Conservation (phyloP, 352 stramenopile genomes). For the Albugo candida region DNA sequence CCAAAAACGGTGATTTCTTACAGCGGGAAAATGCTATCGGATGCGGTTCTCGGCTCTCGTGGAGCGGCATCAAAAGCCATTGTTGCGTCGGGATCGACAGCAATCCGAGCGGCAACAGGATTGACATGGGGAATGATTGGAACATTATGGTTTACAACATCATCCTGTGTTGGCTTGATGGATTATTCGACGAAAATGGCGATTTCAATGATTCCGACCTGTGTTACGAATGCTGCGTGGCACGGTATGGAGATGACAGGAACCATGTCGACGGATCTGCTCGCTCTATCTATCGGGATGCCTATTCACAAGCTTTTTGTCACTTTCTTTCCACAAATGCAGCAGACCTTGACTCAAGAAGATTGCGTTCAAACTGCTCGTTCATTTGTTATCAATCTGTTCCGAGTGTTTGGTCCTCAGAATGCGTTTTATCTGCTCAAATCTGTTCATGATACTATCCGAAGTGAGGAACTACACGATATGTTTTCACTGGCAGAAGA, state of each 20-base stretch:
- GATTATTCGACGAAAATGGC: slow-evolving; percentile 27
- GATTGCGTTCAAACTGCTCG: slow-evolving; percentile 28
- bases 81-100: slow-evolving; percentile 33
- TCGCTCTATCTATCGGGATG: slow-evolving; percentile 46
- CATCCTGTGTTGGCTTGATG: slow-evolving; percentile 26
- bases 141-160: slow-evolving; percentile 31
- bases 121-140: slow-evolving; percentile 29
- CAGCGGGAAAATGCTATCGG: slow-evolving; percentile 33
- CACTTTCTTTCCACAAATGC: slow-evolving; percentile 23
- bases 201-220: slow-evolving; percentile 32
- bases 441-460: slow-evolving; percentile 44
- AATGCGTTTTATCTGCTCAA: slow-evolving; percentile 59
- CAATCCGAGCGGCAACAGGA: slow-evolving; percentile 24
- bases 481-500: slow-evolving; percentile 44
- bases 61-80: slow-evolving; percentile 33
- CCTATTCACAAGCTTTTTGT: slow-evolving; percentile 40
- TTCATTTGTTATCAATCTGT: slow-evolving; percentile 24
- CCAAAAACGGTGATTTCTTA: slow-evolving; percentile 25
- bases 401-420: slow-evolving; percentile 38
- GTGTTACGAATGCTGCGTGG: slow-evolving; percentile 38
- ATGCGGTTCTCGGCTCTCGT: slow-evolving; percentile 34
- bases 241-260: slow-evolving; percentile 35
- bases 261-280: slow-evolving; percentile 28
- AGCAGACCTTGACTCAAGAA: slow-evolving; percentile 25
- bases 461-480: slow-evolving; percentile 54